Base-by-base conservation (phyloP, 176 grass and related monocot genomes). In the Lolium rigidum region DNA sequence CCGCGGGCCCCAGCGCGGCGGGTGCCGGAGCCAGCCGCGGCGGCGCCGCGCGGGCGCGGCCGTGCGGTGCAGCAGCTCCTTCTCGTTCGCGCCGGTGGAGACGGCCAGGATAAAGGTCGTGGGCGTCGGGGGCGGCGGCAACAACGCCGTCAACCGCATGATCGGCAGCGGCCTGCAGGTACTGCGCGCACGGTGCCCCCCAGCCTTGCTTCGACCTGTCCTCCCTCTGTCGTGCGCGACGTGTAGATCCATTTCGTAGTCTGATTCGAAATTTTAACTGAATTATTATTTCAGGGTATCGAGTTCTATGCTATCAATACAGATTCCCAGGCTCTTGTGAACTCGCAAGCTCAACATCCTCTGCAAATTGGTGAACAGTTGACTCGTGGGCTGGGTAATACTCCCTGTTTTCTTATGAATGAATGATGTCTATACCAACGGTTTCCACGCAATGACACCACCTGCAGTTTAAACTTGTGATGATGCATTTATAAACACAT, bases 91-190 rank as follows among this genome's bases (percentile, higher is more conserved):
- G 57, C 82, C 90, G 15, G 80, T 99, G 73, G 94, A 99, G 72
- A 82, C 90, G 21, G 97, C 97, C 38, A 88, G 85, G 87, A 99
- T 99, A 70, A 99, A 97, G 86, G 94, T 97, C 72, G 87, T 97
- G 37, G 94, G 92, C 21, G 92, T 99, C 41, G 94, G 97, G 9
- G 94, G 97, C 58, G 97, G 94, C 46, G 97, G 92, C 56, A 99
- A 99, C 83, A 99, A 99, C 80, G 94, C 92, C 18, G 90, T 99
- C 76, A 99, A 99, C 83, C 92, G 94, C 54, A 99, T 99, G 94
- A 99, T 99, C 72, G 97, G 92, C 46, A 99, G 92, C 73, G 94
- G 94, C 2, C 92, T 99, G 26, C 90, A 99, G 94, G 97, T 99
- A 80, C 41, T 44, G 31, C 31, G 0, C 6, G 68, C 24, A 15